Conservation (phyloP, 805 yeast species). For the Candida ficus region DNA sequence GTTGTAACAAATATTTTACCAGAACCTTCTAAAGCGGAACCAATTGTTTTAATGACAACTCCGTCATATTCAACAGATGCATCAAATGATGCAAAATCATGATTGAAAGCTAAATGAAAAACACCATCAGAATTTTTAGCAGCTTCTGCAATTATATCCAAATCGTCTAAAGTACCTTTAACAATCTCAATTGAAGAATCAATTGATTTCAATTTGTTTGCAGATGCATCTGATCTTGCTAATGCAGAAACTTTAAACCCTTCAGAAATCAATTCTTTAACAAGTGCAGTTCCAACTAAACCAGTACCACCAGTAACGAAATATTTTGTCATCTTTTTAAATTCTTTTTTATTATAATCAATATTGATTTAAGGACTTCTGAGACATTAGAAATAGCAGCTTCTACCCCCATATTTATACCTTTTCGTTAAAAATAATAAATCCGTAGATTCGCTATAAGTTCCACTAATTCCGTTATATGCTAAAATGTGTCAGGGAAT, state of each 20-base stretch:
- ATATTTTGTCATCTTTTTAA: slow-evolving; percentile 23
- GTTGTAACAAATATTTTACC: background rate
- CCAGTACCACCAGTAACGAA: slow-evolving; percentile 36
- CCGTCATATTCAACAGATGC: background rate
- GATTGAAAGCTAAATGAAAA: background rate
- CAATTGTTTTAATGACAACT: background rate
- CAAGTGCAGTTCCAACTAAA: slow-evolving; percentile 27
- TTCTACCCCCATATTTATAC: no score
- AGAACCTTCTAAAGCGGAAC: background rate
- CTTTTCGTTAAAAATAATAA: no score
- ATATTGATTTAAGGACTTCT: no score
- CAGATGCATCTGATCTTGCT: slow-evolving; percentile 29
- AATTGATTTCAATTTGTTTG: slow-evolving; percentile 19
- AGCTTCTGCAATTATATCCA: slow-evolving; percentile 25
- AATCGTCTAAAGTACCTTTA: slow-evolving; percentile 27
- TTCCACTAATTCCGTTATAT: no score
- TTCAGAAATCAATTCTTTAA: slow-evolving; percentile 17
- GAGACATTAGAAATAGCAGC: no score
- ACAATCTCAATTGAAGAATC: slow-evolving; percentile 24
- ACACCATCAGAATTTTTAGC: slow-evolving; percentile 30
- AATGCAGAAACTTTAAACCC: slow-evolving; percentile 28
- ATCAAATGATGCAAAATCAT: background rate
- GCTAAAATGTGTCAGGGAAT: no score
- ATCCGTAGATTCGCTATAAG: no score
- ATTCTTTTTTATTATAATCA: no score